These are phyloP conservation scores for Styphnolobium japonicum DNA, from an alignment of 306 rosid genomes.

Conservation along the genomic window DNA sequence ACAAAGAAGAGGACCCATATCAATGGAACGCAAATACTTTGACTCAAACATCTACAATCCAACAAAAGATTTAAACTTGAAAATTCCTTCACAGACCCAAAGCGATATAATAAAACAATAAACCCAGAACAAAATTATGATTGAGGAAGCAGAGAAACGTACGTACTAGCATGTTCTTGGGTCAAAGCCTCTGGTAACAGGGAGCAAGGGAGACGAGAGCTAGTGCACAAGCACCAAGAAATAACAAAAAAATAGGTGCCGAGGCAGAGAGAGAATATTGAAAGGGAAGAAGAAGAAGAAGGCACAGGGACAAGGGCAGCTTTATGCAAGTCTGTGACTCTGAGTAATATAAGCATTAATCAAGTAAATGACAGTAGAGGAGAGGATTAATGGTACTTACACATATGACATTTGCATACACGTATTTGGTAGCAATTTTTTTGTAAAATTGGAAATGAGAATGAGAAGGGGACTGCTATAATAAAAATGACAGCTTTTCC, in stretches of 20 bases:
- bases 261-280: slow-evolving; percentile 12
- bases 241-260: slow-evolving; percentile 5
- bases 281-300: slow-evolving; percentile 23
- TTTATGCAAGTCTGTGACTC: slow-evolving; percentile 29
- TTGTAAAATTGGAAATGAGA: neutral
- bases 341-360: slow-evolving; percentile 62
- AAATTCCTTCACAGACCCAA: neutral
- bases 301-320: slow-evolving; percentile 32
- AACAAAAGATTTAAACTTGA: slow-evolving; percentile 10
- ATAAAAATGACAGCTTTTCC: slow-evolving; percentile 47
- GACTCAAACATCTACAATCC: slow-evolving; percentile 6
- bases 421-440: neutral
- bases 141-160: slow-evolving; percentile 69
- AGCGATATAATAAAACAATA: slow-evolving; percentile 10
- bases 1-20: neutral
- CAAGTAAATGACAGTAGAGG: slow-evolving; percentile 58
- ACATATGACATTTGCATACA: neutral
- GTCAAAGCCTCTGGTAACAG: slow-evolving; percentile 54
- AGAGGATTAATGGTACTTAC: slow-evolving; percentile 28
- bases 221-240: slow-evolving; percentile 30
- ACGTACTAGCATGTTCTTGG: slow-evolving; percentile 94
- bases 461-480: neutral
- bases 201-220: slow-evolving; percentile 33
- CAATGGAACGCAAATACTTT: neutral
- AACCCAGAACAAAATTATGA: slow-evolving; percentile 32